Percentiles rank a stretch among this genome's conserved stretches.
These are phyloP conservation scores for Fusarium tricinctum DNA, from an alignment of 2,329 filamentous ascomycete genomes.

Conservation along the genomic window DNA sequence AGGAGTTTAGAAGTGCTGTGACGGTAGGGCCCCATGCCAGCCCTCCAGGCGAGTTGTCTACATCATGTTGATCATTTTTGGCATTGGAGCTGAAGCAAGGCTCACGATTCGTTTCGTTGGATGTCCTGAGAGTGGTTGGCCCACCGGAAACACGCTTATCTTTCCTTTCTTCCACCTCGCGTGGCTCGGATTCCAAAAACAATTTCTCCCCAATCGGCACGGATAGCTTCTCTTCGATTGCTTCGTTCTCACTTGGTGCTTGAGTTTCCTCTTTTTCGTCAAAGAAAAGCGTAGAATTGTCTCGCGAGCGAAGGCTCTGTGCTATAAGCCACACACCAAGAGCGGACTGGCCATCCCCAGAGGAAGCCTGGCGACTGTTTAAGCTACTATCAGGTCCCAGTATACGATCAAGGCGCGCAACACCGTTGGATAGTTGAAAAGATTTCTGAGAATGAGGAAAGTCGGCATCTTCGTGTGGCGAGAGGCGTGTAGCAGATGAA, in stretches of 20 bases:
- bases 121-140: neutral
- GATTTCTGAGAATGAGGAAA: constrained; percentile 29
- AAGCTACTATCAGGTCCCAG: constrained; percentile 49
- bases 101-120: neutral
- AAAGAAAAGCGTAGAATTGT: constrained; percentile 41
- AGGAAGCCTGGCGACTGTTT: constrained; percentile 50
- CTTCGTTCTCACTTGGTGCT: neutral
- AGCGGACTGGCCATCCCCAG: constrained; percentile 54
- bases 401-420: constrained; percentile 39
- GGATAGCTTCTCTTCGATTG: neutral
- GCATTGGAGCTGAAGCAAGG: neutral
- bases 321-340: constrained; percentile 57
- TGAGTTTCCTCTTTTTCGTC: constrained; percentile 30
- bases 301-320: constrained; percentile 51
- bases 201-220: neutral
- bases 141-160: neutral
- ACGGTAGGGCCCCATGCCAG: constrained; percentile 26
- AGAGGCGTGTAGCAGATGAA: neutral
- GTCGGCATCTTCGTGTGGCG: constrained; percentile 16
- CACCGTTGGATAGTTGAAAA: constrained; percentile 40
- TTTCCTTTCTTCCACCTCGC: neutral
- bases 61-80: neutral
- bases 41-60: constrained; percentile 12
- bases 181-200: neutral
- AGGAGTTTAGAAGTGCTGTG: constrained; percentile 29